These are phyloP conservation scores for Aspergillus intermedius DNA, from an alignment of 2,329 filamentous ascomycete species.

Conservation along the genomic window DNA sequence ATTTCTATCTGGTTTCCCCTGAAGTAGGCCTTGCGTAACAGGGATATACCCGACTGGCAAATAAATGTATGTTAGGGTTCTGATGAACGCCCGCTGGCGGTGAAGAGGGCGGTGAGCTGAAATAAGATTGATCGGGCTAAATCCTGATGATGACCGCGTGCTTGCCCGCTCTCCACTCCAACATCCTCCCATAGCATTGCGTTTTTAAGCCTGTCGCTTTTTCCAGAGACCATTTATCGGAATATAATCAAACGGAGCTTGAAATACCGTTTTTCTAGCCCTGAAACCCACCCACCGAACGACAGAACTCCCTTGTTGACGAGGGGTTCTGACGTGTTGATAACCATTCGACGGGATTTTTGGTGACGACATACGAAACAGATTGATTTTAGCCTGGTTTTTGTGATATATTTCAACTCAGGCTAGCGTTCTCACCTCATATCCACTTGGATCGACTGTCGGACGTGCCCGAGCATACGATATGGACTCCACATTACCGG, in stretches of 20 bases:
- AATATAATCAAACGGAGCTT: not conserved
- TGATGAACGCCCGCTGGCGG: not conserved
- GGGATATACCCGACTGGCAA: not conserved
- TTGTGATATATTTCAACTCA: not conserved
- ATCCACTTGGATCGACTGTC: not conserved
- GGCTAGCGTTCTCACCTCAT: not conserved
- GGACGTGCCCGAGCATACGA: constrained; percentile 1
- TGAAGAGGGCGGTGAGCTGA: not conserved
- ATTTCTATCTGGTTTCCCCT: no score
- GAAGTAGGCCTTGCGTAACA: no score
- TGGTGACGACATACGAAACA: no score
- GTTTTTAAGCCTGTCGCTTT: not conserved
- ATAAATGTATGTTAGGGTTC: not conserved
- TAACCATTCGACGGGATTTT: no score
- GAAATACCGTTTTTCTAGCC: no score
- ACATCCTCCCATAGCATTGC: not conserved
- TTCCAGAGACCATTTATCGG: no score
- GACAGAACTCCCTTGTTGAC: no score
- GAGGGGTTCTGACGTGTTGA: no score
- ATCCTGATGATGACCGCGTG: not conserved
- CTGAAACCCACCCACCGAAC: no score
- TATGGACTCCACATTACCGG: constrained; percentile 23
- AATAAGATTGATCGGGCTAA: not conserved
- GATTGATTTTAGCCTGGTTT: not conserved
- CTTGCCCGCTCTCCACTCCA: constrained; percentile 3